Evolutionary conservation across 129 eudicot genomes (phyloP).

Genomic region (Tagetes erecta): DNA sequence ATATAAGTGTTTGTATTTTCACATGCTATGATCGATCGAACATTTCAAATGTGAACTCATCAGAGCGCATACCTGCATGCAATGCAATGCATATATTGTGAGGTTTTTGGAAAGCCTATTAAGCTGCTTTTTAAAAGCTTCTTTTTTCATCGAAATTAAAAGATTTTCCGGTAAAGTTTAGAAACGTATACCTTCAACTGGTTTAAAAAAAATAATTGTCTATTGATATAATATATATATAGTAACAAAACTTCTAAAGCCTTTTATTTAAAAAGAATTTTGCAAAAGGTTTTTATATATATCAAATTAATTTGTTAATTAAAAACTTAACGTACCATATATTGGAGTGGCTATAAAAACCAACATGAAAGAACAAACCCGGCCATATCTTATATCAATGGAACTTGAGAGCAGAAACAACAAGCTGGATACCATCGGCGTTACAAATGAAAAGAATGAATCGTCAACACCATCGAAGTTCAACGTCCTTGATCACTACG

Average conservation of each 20-base stretch:
- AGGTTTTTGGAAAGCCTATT: not conserved
- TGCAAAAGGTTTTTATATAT: no score
- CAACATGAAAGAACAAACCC: not conserved
- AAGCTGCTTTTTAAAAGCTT: not conserved
- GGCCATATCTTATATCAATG: constrained; percentile 16
- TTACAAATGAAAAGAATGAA: not conserved
- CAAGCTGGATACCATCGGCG: not conserved
- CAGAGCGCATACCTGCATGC: not conserved
- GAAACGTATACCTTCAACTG: not conserved
- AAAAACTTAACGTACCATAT: no score
- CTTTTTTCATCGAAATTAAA: not conserved
- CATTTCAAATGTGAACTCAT: no score
- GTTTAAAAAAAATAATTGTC: not conserved
- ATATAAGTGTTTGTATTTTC: not conserved
- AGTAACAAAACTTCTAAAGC: no score
- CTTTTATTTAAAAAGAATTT: no score
- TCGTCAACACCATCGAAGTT: not conserved
- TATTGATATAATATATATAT: not conserved
- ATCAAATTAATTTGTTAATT: no score
- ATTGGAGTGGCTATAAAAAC: not conserved
- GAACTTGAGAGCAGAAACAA: constrained; percentile 22
- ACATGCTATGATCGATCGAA: not conserved
- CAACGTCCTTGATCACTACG: constrained; percentile 8
- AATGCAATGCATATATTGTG: not conserved
- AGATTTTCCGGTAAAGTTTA: not conserved